Percentiles rank a stretch among this genome's conserved stretches.
phyloP scores from a whole-genome alignment of 371 early-diverging fungal genomes.

The Mortierella sp. region DNA sequence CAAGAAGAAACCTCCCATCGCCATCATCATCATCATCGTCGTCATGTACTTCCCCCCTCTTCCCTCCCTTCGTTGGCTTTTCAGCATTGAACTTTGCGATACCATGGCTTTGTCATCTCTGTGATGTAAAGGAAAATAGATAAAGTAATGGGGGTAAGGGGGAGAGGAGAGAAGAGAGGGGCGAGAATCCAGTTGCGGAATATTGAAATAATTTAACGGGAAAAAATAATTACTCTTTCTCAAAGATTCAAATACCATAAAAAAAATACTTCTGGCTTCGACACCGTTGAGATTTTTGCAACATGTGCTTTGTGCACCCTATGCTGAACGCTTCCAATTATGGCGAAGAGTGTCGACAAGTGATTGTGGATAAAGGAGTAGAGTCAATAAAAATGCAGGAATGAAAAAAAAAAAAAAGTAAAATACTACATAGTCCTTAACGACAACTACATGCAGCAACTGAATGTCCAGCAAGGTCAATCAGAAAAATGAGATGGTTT shows the following conservation, averaged over 20 bases:
- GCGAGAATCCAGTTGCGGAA: conserved; percentile 1
- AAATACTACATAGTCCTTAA: background rate
- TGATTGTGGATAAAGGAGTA: no score
- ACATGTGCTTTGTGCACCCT: no score
- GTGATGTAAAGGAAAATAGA: background rate
- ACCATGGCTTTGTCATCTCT: conserved; percentile 2
- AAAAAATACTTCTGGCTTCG: background rate
- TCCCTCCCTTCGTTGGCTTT: background rate
- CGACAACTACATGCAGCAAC: background rate
- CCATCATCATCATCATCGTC: background rate
- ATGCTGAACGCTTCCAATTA: no score
- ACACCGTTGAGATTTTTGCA: background rate
- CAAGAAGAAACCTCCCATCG: background rate
- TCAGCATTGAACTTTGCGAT: background rate
- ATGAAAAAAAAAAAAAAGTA: background rate
- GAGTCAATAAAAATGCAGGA: conserved; percentile 1
- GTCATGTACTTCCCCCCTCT: background rate
- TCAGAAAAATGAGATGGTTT: background rate
- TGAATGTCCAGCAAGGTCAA: background rate
- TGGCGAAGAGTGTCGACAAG: no score
- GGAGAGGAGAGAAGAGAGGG: conserved; percentile 1
- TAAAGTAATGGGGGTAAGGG: background rate
- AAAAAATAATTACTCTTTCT: background rate
- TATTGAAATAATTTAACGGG: background rate
- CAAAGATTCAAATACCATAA: background rate